phyloP scores from a whole-genome alignment of 1,139 yeast genomes.

The Debaryomyces sp. region DNA sequence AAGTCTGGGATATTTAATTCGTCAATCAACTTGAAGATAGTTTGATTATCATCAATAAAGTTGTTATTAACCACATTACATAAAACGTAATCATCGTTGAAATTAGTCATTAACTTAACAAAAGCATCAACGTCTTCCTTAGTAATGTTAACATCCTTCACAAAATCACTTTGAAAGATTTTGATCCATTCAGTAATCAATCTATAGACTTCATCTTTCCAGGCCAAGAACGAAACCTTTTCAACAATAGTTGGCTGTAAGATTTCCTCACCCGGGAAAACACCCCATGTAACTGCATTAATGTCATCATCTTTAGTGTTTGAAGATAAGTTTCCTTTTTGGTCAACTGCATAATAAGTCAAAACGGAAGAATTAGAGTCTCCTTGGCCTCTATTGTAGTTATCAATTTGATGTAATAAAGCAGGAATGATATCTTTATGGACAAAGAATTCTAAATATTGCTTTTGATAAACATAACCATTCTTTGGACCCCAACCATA shows the following conservation, averaged over 20 bases:
- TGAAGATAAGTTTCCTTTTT: conserved; percentile 56
- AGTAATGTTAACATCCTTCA: conserved; percentile 43
- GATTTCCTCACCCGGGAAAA: conserved; percentile 89
- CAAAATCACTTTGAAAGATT: conserved; percentile 44
- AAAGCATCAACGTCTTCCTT: conserved; percentile 29
- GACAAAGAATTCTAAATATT: conserved; percentile 81
- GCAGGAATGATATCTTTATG: conserved; percentile 56
- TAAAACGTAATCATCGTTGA: conserved; percentile 67
- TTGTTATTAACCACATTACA: conserved; percentile 93
- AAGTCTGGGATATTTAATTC: conserved; percentile 26
- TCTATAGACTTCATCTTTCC: conserved; percentile 95
- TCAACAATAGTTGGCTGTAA: conserved; percentile 94
- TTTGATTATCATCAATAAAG: conserved; percentile 54
- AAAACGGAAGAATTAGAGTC: conserved; percentile 48
- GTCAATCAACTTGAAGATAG: conserved; percentile 47
- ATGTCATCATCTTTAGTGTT: conserved; percentile 79
- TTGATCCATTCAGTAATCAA: conserved; percentile 81
- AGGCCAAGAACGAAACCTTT: conserved; percentile 82
- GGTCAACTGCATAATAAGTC: conserved; percentile 81
- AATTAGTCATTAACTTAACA: conserved; percentile 45
- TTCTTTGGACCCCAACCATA: conserved; percentile 97
- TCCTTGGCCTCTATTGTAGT: conserved; percentile 37
- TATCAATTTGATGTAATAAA: conserved; percentile 40
- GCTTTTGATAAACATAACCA: conserved; percentile 93
- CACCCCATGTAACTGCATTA: conserved; percentile 99